Base-by-base conservation (phyloP, 108 stramenopile species). In the Stephanodiscus minutulus region DNA sequence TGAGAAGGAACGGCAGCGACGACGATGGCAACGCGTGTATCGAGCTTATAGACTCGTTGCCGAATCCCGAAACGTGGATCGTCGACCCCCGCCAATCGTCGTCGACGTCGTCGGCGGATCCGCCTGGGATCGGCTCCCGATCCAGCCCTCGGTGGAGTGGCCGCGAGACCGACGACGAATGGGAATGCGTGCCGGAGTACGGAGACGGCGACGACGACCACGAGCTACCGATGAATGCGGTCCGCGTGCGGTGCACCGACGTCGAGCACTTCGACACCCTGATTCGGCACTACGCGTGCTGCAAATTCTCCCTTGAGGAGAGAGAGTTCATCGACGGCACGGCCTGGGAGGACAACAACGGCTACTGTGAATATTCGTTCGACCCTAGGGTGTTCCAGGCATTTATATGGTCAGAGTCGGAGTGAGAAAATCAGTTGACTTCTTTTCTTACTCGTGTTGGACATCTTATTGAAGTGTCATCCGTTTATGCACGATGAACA, bases 371-470 rank as follows among this genome's bases (percentile, higher is more conserved):
- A 18, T 58, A 57, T 61, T 70, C 69, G 7, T 90, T 88, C 76
- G 89, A 90, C 70, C 89, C 89, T 7, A 77, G 89, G 21, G 89
- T 90, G 10, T 90, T 87, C 63, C 89, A 90, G 70, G 86, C 84
- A 11, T 90, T 90, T 57, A 73, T 87, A 18, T 90, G 89, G 89
- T 63, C 68, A 12, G 84, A 76, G 50, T 49, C 67, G 27, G 22
- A 22, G 55, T 53, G 31, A 52, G 52, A 48, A n/a, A n/a, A n/a
- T n/a, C n/a, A n/a, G n/a, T n/a, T n/a, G n/a, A n/a, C n/a, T n/a
- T n/a, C n/a, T n/a, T n/a, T n/a, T n/a, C n/a, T n/a, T n/a, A n/a
- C n/a, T n/a, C n/a, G n/a, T n/a, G n/a, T n/a, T n/a, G n/a, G n/a
- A n/a, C n/a, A n/a, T n/a, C n/a, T n/a, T n/a, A n/a, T n/a, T n/a